Base-by-base conservation (phyloP, 495 filamentous ascomycete species). In the Acidomyces sp. region DNA sequence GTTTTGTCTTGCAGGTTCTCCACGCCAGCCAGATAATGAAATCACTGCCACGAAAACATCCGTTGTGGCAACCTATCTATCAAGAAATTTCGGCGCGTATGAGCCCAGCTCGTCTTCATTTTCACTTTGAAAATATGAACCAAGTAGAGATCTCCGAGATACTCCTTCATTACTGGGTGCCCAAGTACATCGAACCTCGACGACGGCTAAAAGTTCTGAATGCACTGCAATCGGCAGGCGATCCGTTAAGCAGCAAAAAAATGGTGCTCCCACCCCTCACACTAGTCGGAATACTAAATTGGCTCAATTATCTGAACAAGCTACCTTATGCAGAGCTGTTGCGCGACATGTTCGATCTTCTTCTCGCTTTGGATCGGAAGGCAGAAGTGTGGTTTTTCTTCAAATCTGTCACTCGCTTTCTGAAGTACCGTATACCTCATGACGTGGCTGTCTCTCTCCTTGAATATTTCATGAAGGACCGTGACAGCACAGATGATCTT, bases 91-190 rank as follows among this genome's bases (percentile, higher is more conserved):
- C 43, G 7, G 7, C 23, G 13, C 19, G 36, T 6, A 28, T 45
- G 9, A 9, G 11, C 12, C 35, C 34, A 6, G 30, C 37, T 6
- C 27, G 37, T n/a, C 33, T 51, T 21, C 10, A 37, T 11, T 15
- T 25, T 12, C 48, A 51, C 21, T 27, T 51, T 12, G 10, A 29
- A 11, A 18, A 10, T 4, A 22, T 51, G 2, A 5, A 18, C 7
- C 7, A 18, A 6, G 6, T 12, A 1, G 16, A 43, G 12, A 23
- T 51, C 7, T 32, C 30, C 15, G n/a, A 27, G 11, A 34, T 37
- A 4, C n/a, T 51, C 27, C 29, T 51, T 10, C 43, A 35, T 4
- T 21, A 26, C 19, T 51, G 48, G 48, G 25, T 43, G n/a, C 47
- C 41, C 23, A 4, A 15, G 15, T 43, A 24, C 20, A 43, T 32